These are phyloP conservation scores for Lithohypha guttulata DNA, from an alignment of 2,329 filamentous ascomycete species.

Conservation along the genomic window DNA sequence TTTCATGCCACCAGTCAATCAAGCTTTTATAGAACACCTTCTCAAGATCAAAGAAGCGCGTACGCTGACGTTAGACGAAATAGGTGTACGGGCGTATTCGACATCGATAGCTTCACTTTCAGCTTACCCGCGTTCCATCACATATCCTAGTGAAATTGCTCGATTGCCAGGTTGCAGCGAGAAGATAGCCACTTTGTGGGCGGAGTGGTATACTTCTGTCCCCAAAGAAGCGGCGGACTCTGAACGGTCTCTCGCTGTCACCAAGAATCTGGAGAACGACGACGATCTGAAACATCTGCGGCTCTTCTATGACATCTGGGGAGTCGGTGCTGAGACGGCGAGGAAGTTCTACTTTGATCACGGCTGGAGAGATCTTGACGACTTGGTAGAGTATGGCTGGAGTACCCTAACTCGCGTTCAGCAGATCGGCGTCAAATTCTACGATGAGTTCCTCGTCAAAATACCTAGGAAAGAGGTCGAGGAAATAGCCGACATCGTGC, in stretches of 20 bases:
- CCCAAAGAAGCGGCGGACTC: conserved; percentile 21
- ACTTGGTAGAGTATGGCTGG: conserved; percentile 79
- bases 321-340: conserved; percentile 74
- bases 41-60: conserved; percentile 63
- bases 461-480: conserved; percentile 68
- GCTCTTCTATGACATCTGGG: conserved; percentile 77
- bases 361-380: conserved; percentile 74
- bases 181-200: conserved; percentile 68
- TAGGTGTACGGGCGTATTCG: conserved; percentile 77
- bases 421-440: conserved; percentile 89
- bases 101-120: conserved; percentile 73
- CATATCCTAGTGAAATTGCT: conserved; percentile 33
- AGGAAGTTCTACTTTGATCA: conserved; percentile 66
- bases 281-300: conserved; percentile 53
- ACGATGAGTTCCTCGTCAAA: conserved; percentile 65
- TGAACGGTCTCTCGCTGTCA: conserved; percentile 52
- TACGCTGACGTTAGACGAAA: conserved; percentile 59
- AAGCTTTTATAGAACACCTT: conserved; percentile 61
- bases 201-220: conserved; percentile 55
- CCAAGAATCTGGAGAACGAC: conserved; percentile 53
- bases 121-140: conserved; percentile 60
- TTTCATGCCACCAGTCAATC: conserved; percentile 59
- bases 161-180: conserved; percentile 66
- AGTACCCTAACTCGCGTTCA: conserved; percentile 61
- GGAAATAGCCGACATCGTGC: conserved; percentile 52